Conservation (phyloP, 2,329 filamentous ascomycete genomes). For the Fusarium hostae region DNA sequence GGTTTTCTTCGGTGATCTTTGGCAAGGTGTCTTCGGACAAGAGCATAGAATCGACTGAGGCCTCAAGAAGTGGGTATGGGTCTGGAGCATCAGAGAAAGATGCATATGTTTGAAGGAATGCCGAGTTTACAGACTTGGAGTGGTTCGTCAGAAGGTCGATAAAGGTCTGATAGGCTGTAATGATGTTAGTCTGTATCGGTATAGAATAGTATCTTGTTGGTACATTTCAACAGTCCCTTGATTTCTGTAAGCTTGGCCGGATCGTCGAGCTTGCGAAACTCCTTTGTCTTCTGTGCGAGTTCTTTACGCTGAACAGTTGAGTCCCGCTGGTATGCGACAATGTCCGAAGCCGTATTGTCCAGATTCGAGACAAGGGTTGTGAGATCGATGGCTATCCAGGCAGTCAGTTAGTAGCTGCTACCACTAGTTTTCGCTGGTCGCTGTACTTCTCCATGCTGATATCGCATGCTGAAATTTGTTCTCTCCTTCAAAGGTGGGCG, state of each 20-base stretch:
- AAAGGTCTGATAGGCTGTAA: constrained; percentile 90
- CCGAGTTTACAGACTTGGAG: constrained; percentile 91
- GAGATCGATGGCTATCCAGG: constrained; percentile 80
- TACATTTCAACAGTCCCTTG: constrained; percentile 89
- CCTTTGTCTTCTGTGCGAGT: constrained; percentile 98
- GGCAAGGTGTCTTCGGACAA: constrained; percentile 92
- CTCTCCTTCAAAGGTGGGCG: constrained; percentile 62
- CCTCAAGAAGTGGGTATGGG: constrained; percentile 94
- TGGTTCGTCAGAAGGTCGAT: constrained; percentile 97
- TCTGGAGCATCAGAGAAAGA: constrained; percentile 95
- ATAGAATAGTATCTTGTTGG: neutral
- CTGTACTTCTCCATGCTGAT: constrained; percentile 90
- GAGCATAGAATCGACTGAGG: constrained; percentile 93
- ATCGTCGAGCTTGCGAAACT: constrained; percentile 95
- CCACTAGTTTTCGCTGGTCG: neutral
- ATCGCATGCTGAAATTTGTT: constrained; percentile 99
- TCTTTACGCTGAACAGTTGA: constrained; percentile 97
- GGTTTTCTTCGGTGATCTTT: constrained; percentile 87
- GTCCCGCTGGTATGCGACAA: constrained; percentile 92
- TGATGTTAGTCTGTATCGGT: constrained; percentile 11
- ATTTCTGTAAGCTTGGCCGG: constrained; percentile 85
- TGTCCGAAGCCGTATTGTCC: constrained; percentile 93
- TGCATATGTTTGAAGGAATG: constrained; percentile 93
- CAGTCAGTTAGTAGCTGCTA: constrained; percentile 38
- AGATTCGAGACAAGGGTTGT: constrained; percentile 84